Conservation (phyloP, 1,284 basidiomycete genomes). For the Cronartium ribicola region DNA sequence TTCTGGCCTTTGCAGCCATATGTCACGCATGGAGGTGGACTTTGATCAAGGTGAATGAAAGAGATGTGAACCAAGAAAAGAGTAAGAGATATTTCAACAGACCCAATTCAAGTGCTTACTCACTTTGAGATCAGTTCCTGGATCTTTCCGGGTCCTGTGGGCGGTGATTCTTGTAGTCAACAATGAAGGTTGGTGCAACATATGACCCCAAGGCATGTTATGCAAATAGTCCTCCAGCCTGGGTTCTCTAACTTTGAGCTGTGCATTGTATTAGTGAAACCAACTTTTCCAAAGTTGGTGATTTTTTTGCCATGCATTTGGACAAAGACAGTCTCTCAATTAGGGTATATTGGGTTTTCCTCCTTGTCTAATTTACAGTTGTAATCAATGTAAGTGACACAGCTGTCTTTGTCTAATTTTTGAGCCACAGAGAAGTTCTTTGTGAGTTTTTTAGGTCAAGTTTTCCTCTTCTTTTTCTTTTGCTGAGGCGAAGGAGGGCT, state of each 20-base stretch:
- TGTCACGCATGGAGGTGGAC: background rate
- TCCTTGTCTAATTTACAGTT: background rate
- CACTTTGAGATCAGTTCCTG: background rate
- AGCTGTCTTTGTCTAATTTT: too few species aligned
- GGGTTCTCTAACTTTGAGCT: background rate
- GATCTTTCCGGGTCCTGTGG: background rate
- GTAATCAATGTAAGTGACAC: background rate
- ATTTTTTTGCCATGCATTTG: background rate
- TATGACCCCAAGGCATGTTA: background rate
- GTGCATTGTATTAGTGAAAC: background rate
- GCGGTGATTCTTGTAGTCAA: background rate
- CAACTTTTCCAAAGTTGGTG: slow-evolving; percentile 4
- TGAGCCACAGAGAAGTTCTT: too few species aligned
- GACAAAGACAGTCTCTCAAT: background rate
- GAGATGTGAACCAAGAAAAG: background rate
- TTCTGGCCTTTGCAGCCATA: background rate
- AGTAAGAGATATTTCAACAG: background rate
- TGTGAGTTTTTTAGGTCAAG: too few species aligned
- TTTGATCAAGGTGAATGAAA: background rate
- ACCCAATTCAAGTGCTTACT: background rate
- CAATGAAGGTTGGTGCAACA: background rate
- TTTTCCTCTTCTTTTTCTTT: too few species aligned
- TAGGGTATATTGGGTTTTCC: slow-evolving; percentile 2
- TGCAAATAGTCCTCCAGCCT: background rate
- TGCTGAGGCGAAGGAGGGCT: too few species aligned